A percentile compares a stretch with the other conserved stretches of the same genome.
Conservation (phyloP, 2,329 filamentous ascomycete genomes). For the Bipolaris victoriae region DNA sequence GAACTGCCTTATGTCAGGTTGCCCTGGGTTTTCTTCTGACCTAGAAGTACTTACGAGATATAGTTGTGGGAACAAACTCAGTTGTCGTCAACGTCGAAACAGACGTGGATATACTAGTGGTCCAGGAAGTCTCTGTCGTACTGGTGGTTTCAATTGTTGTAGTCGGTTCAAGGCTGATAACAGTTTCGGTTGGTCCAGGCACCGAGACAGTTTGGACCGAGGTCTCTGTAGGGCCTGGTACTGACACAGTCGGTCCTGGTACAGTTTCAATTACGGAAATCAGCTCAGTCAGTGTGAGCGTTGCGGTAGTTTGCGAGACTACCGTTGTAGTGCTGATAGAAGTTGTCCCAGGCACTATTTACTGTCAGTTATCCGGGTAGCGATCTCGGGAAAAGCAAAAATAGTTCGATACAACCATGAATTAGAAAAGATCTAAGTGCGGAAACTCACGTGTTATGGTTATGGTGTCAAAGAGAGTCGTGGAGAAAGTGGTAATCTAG, state of each 20-base stretch:
- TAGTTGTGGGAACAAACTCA: conserved; percentile 2
- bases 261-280: conserved; percentile 11
- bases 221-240: conserved; percentile 27
- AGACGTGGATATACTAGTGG: conserved; percentile 10
- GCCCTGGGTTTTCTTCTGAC: neutral
- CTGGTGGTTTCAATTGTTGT: conserved; percentile 8
- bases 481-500: conserved; percentile 12
- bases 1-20: neutral
- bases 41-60: conserved; percentile 5
- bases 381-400: neutral
- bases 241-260: conserved; percentile 8
- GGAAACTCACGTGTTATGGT: conserved; percentile 11
- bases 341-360: conserved; percentile 15
- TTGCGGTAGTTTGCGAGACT: conserved; percentile 17
- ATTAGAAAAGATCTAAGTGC: too few species aligned
- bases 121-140: conserved; percentile 7
- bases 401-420: too few species aligned
- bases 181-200: conserved; percentile 5
- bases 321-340: conserved; percentile 20
- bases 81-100: conserved; percentile 13
- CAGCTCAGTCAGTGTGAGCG: conserved; percentile 10
- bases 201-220: conserved; percentile 2
- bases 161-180: conserved; percentile 9
- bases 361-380: neutral
- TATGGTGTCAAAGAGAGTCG: conserved; percentile 5